Percentiles rank a stretch among this genome's conserved stretches.
Evolutionary conservation across 805 yeast species (phyloP).

Genomic region (Wickerhamomyces subpelliculosus): DNA sequence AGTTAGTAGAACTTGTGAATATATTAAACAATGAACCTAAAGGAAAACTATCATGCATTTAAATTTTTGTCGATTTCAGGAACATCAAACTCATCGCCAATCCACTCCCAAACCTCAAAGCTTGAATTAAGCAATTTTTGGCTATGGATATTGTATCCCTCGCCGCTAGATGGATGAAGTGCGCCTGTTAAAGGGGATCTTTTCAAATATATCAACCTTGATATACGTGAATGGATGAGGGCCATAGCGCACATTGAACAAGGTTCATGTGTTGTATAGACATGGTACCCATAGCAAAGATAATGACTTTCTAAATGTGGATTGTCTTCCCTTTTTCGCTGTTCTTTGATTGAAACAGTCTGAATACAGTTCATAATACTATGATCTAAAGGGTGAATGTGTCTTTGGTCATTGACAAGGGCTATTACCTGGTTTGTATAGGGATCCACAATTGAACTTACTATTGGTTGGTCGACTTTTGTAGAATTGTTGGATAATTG

Average conservation of each 20-base stretch:
- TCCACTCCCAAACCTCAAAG: conserved; percentile 76
- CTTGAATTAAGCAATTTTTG: conserved; percentile 78
- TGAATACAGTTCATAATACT: conserved; percentile 69
- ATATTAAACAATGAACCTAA: too few relatives aligned
- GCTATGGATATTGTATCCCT: conserved; percentile 68
- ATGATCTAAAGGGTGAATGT: conserved; percentile 54
- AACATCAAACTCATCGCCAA: conserved; percentile 29
- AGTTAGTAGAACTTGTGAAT: too few relatives aligned
- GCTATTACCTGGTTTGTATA: conserved; percentile 32
- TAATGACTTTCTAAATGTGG: conserved; percentile 30
- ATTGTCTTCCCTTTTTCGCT: conserved; percentile 26
- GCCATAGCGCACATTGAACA: conserved; percentile 98
- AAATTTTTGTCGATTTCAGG: conserved; percentile 18
- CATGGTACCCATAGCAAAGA: conserved; percentile 68
- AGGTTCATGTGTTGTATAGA: conserved; percentile 91
- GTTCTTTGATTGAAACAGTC: conserved; percentile 52
- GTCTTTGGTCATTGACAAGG: conserved; percentile 32
- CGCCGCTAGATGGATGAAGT: conserved; percentile 49
- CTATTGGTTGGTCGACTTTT: conserved; percentile 37
- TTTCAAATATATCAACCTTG: conserved; percentile 55
- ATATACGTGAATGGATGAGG: conserved; percentile 79
- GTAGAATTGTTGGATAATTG: conserved; percentile 20
- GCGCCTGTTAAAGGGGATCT: conserved; percentile 47
- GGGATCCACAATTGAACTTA: conserved; percentile 62
- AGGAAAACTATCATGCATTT: conserved; percentile 11